Conservation (phyloP, 495 filamentous ascomycete species). For the Aspergillus diversus region DNA sequence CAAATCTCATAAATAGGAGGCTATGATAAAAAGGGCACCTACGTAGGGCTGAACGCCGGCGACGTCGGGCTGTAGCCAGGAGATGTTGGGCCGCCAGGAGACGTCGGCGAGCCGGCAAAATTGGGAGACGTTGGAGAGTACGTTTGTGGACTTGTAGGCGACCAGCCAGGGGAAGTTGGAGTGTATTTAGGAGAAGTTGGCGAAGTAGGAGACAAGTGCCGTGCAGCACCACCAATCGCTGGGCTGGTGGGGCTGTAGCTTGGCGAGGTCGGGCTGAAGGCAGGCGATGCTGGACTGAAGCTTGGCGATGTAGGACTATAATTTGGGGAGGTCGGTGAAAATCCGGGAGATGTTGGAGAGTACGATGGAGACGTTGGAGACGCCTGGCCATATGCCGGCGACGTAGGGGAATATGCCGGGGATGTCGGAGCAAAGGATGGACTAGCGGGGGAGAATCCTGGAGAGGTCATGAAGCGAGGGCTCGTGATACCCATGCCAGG, state of each 20-base stretch:
- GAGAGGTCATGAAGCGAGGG: slow-evolving; percentile 56
- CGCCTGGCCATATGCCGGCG: slow-evolving; percentile 66
- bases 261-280: slow-evolving; percentile 60
- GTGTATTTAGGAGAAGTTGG: slow-evolving; percentile 75
- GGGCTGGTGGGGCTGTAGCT: slow-evolving; percentile 74
- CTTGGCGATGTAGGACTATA: slow-evolving; percentile 67
- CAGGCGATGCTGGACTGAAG: slow-evolving; percentile 63
- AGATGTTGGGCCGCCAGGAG: slow-evolving; percentile 52
- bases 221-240: slow-evolving; percentile 50
- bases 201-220: slow-evolving; percentile 66
- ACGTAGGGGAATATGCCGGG: slow-evolving; percentile 84
- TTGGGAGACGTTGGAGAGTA: slow-evolving; percentile 80
- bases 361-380: slow-evolving; percentile 74
- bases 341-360: slow-evolving; percentile 82
- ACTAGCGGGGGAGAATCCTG: slow-evolving; percentile 66
- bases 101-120: slow-evolving; percentile 64
- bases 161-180: slow-evolving; percentile 72
- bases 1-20: background rate
- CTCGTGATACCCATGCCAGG: slow-evolving; percentile 63
- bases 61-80: slow-evolving; percentile 62
- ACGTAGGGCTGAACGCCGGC: slow-evolving; percentile 52
- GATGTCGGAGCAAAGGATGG: slow-evolving; percentile 75
- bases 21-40: slow-evolving; percentile 21
- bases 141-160: slow-evolving; percentile 67
- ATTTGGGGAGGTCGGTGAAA: slow-evolving; percentile 72